phyloP scores from a whole-genome alignment of 2,329 filamentous ascomycete genomes.

The Emergomyces pasteurianus region DNA sequence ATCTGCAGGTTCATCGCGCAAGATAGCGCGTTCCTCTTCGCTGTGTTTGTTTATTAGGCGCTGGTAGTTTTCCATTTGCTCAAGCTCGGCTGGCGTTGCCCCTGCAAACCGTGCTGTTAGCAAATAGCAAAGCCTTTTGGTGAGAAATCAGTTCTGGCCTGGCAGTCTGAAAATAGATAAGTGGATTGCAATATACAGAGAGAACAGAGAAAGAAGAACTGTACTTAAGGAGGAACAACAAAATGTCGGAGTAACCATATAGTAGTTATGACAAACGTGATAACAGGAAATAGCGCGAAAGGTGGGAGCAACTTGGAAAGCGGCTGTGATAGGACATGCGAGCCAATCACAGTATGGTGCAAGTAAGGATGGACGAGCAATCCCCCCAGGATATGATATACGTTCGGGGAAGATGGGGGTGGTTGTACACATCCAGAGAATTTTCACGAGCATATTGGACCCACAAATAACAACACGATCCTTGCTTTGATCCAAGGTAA shows the following conservation, averaged over 20 bases:
- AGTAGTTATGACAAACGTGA: background rate
- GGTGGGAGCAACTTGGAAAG: background rate
- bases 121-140: background rate
- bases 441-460: background rate
- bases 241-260: background rate
- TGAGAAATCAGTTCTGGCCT: background rate
- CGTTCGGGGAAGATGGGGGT: background rate
- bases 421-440: background rate
- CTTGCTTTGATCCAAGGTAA: background rate
- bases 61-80: slow-evolving; percentile 34
- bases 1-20: slow-evolving; percentile 38
- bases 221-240: background rate
- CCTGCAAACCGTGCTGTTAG: slow-evolving; percentile 12
- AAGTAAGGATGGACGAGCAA: background rate
- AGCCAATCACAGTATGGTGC: background rate
- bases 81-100: slow-evolving; percentile 29
- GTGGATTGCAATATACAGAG: background rate
- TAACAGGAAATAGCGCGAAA: background rate
- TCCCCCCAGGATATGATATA: background rate
- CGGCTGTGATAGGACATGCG: background rate
- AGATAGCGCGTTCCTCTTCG: slow-evolving; percentile 37
- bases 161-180: background rate
- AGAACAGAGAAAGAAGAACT: background rate
- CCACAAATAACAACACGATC: background rate
- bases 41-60: slow-evolving; percentile 36